phyloP scores from a whole-genome alignment of 2,329 filamentous ascomycete genomes.

The Scedosporium apiospermum region DNA sequence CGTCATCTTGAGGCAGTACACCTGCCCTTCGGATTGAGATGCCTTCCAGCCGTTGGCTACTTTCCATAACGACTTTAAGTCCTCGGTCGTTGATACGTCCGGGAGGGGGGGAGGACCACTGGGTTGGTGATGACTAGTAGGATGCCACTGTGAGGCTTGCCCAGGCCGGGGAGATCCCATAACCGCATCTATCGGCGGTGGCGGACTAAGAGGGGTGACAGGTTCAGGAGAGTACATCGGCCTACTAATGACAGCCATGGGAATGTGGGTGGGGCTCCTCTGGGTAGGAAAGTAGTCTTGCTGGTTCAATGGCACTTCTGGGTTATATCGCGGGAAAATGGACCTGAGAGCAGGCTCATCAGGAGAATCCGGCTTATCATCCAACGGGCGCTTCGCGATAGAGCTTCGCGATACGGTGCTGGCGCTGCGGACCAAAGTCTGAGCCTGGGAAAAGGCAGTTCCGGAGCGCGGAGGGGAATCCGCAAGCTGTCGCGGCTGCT shows the following conservation, averaged over 20 bases:
- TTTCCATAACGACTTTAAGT: constrained; percentile 59
- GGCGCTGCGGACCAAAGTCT: constrained; percentile 31
- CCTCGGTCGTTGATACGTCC: constrained; percentile 45
- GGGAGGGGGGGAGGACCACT: constrained; percentile 33
- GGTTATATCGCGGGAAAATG: constrained; percentile 70
- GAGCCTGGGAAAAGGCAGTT: constrained; percentile 41
- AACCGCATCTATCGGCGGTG: constrained; percentile 9
- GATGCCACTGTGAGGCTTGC: constrained; percentile 11
- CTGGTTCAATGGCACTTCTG: constrained; percentile 52
- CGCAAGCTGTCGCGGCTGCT: constrained; percentile 29
- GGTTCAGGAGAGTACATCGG: constrained; percentile 45
- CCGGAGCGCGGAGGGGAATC: constrained; percentile 36
- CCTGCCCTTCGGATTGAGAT: constrained; percentile 45
- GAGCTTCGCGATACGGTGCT: constrained; percentile 44
- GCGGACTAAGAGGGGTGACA: constrained; percentile 13
- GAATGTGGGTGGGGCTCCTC: constrained; percentile 53
- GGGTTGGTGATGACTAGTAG: constrained; percentile 15
- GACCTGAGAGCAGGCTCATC: constrained; percentile 44
- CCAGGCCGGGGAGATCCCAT: not conserved
- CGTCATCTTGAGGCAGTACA: constrained; percentile 49
- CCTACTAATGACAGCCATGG: constrained; percentile 54
- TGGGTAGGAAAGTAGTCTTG: constrained; percentile 65
- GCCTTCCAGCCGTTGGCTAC: constrained; percentile 62
- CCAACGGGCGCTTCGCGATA: constrained; percentile 44
- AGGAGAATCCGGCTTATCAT: constrained; percentile 19